These are phyloP conservation scores for Neocucurbitaria cava DNA, from an alignment of 2,329 filamentous ascomycete genomes.

Conservation along the genomic window DNA sequence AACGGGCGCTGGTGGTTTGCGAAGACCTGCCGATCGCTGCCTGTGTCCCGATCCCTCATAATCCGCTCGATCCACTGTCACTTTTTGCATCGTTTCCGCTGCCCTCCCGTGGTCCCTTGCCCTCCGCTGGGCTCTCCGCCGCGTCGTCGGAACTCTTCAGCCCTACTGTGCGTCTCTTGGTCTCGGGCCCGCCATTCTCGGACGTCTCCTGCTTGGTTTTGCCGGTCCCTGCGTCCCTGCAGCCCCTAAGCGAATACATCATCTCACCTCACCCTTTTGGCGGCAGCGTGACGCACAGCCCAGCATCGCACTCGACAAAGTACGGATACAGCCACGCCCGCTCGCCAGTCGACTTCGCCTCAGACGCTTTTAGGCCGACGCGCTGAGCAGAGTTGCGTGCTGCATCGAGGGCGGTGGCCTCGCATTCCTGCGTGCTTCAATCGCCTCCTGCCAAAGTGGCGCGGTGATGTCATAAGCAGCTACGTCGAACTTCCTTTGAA, in stretches of 20 bases:
- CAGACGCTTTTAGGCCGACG: neutral
- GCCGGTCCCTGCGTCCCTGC: constrained; percentile 6
- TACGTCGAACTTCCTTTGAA: neutral
- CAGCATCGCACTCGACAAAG: neutral
- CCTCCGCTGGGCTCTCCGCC: constrained; percentile 12
- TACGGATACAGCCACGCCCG: neutral
- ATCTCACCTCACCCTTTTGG: neutral
- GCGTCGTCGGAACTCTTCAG: neutral
- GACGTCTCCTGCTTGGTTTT: neutral
- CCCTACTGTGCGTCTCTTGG: neutral
- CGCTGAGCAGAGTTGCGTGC: neutral
- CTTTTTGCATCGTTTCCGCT: constrained; percentile 5
- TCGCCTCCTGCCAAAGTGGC: neutral
- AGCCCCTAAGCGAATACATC: neutral
- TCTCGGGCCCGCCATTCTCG: constrained; percentile 1
- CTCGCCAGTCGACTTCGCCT: constrained; percentile 3
- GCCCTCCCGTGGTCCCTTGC: neutral
- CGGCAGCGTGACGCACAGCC: constrained; percentile 4
- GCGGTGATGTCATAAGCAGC: constrained; percentile 1
- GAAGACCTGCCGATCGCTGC: constrained; percentile 1
- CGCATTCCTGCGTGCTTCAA: neutral
- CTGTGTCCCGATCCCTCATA: constrained; percentile 5
- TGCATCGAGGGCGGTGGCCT: neutral
- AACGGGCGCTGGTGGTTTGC: constrained; percentile 1
- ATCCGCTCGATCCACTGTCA: constrained; percentile 5